Base-by-base conservation (phyloP, 495 filamentous ascomycete genomes). In the Oidiodendron maius region DNA sequence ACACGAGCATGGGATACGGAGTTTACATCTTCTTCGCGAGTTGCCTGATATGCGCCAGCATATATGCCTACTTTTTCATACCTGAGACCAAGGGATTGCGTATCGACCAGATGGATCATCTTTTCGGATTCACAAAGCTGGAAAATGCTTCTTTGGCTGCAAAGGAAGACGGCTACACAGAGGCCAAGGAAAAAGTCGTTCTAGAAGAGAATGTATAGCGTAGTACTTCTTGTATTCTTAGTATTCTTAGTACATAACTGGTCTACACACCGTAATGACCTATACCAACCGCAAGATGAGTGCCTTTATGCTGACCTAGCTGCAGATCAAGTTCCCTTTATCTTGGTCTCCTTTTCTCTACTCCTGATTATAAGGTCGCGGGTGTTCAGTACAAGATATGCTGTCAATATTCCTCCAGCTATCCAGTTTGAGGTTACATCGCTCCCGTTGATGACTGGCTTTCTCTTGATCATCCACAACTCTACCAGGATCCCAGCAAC, bases 1-100 rank as follows among this genome's bases (percentile, higher is more conserved):
- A 75, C 41, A 56, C 58, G 4, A 65, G 64, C 1, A 61, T 77
- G 42, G 58, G 69, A 23, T 75, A 69, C 69, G 72, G 65, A 2
- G 77, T 74, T 2, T 79, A 79, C 44, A 46, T 74, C 22, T 55
- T 81, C 20, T 51, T 51, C 21, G 48, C 40, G 8, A 13, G 16
- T n/a, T 8, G 61, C 9, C 47, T 28, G 23, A 50, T 53, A 2
- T 45, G 64, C 13, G 18, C 24, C 11, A 50, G 42, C 21, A 41
- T 64, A n/a, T 69, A 61, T 40, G 55, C 64, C 1, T 67, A 41
- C 42, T 67, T 67, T 50, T 60, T 61, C 22, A 61, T 67, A 22
- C 64, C 55, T 6, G 64, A 65, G 45, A 67, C 64, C 3, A 65
- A 65, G 43, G 64, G 61, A 13, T 47, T 65, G 23, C 57, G 59